A percentile compares a stretch with the other conserved stretches of the same genome.
Evolutionary conservation across 768 basidiomycete species (phyloP).

Genomic region (Termitomyces eurrhizus): DNA sequence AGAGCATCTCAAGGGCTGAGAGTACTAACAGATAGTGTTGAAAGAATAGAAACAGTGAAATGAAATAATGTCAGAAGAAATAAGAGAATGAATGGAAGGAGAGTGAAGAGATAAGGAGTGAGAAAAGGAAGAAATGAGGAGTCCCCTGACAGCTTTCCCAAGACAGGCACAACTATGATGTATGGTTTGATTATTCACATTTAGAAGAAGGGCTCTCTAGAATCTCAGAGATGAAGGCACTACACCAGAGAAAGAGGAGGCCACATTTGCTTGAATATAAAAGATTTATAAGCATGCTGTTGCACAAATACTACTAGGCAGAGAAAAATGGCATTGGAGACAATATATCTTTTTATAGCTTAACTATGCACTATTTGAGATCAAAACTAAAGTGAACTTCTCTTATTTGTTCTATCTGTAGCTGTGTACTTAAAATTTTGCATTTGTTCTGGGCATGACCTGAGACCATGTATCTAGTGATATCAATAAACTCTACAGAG

Average conservation of each 20-base stretch:
- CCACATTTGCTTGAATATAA: slow-evolving; percentile 62
- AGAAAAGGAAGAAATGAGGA: no score
- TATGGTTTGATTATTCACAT: slow-evolving; percentile 96
- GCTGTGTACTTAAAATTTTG: background rate
- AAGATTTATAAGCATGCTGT: slow-evolving; percentile 97
- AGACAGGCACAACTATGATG: slow-evolving; percentile 93
- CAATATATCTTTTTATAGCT: no score
- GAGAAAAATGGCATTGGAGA: slow-evolving; percentile 90
- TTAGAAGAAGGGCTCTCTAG: slow-evolving; percentile 83
- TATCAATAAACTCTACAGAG: no score
- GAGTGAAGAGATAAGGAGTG: no score
- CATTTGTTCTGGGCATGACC: no score
- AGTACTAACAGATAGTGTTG: no score
- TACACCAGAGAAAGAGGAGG: slow-evolving; percentile 65
- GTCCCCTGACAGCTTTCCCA: slow-evolving; percentile 83
- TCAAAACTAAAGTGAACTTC: slow-evolving; percentile 76
- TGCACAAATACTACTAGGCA: slow-evolving; percentile 90
- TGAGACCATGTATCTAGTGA: no score
- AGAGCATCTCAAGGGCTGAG: no score
- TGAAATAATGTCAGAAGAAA: no score
- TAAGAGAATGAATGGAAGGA: no score
- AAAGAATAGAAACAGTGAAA: no score
- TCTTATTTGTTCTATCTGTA: background rate
- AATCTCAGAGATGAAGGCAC: slow-evolving; percentile 74
- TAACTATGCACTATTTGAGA: slow-evolving; percentile 94